Conservation (phyloP, 2,329 filamentous ascomycete genomes). For the Talaromyces amestolkiae region DNA sequence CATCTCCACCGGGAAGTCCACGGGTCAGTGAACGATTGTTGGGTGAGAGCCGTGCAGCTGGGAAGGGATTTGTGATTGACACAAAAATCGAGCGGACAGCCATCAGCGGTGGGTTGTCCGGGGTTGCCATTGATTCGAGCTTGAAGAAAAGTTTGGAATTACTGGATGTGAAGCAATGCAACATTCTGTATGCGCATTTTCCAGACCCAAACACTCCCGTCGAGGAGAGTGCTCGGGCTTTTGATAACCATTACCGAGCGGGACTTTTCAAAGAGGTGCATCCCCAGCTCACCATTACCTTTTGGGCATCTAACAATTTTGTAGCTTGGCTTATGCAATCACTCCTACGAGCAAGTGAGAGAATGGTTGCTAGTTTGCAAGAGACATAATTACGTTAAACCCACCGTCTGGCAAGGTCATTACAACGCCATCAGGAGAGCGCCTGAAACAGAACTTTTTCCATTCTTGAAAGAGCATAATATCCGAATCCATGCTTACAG, state of each 20-base stretch:
- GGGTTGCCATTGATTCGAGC: constrained; percentile 1
- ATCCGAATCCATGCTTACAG: constrained; percentile 2
- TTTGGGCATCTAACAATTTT: not conserved
- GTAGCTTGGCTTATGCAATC: constrained; percentile 2
- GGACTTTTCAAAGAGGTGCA: not conserved
- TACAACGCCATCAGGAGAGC: constrained; percentile 3
- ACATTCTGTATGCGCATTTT: constrained; percentile 1
- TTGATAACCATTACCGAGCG: not conserved
- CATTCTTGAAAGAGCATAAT: constrained; percentile 1
- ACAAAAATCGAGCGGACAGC: constrained; percentile 4
- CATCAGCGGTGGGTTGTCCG: not conserved
- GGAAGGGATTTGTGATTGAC: constrained; percentile 2
- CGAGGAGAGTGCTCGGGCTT: constrained; percentile 2
- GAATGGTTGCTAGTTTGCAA: constrained; percentile 1
- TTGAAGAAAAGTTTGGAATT: constrained; percentile 6
- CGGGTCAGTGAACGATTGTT: constrained; percentile 3
- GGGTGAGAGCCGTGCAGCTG: constrained; percentile 1
- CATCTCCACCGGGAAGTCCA: not conserved
- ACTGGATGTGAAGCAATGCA: constrained; percentile 1
- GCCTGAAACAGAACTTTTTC: constrained; percentile 1
- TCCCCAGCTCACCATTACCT: not conserved
- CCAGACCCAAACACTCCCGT: constrained; percentile 3
- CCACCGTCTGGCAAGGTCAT: constrained; percentile 1
- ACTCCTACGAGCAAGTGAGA: constrained; percentile 4
- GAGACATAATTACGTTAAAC: constrained; percentile 4